Percentiles rank a stretch among this genome's conserved stretches.
These are phyloP conservation scores for Dactylella cylindrospora DNA, from an alignment of 2,329 filamentous ascomycete genomes.

Conservation along the genomic window DNA sequence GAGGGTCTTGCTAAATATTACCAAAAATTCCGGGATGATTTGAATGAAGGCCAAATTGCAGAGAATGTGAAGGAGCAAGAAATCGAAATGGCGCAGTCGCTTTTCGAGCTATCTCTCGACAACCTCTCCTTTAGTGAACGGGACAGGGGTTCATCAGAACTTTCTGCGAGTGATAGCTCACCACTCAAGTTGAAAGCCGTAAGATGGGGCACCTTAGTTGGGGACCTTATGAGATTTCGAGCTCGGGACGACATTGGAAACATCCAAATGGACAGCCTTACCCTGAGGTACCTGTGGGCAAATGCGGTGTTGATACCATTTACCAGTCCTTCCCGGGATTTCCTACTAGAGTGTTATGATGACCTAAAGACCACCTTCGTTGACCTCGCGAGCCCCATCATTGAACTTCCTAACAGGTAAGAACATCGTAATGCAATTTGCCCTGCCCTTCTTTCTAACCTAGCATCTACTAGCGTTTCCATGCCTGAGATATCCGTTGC, in stretches of 20 bases:
- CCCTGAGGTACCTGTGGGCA: constrained; percentile 64
- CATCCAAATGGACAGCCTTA: constrained; percentile 46
- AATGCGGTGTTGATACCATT: constrained; percentile 57
- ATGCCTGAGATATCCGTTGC: constrained; percentile 82
- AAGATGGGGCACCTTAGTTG: constrained; percentile 47
- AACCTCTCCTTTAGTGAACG: constrained; percentile 51
- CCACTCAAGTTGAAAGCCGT: constrained; percentile 44
- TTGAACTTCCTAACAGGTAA: constrained; percentile 58
- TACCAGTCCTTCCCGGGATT: constrained; percentile 46
- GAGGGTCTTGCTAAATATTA: constrained; percentile 46
- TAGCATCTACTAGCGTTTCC: constrained; percentile 70
- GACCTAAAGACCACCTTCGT: constrained; percentile 62
- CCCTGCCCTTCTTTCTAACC: constrained; percentile 51
- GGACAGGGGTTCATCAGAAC: constrained; percentile 45
- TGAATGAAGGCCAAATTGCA: constrained; percentile 27
- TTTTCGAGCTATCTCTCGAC: constrained; percentile 65
- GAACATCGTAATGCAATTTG: not conserved
- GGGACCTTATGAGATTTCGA: constrained; percentile 47
- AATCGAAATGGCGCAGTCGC: constrained; percentile 59
- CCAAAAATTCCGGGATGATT: constrained; percentile 42
- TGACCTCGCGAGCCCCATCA: constrained; percentile 56
- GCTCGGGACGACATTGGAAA: constrained; percentile 45
- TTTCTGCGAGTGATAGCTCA: constrained; percentile 36
- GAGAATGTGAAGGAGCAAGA: constrained; percentile 11
- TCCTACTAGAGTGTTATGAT: constrained; percentile 48